Conservation (phyloP, 441 rosid genomes). For the Erysimum cheiri region DNA sequence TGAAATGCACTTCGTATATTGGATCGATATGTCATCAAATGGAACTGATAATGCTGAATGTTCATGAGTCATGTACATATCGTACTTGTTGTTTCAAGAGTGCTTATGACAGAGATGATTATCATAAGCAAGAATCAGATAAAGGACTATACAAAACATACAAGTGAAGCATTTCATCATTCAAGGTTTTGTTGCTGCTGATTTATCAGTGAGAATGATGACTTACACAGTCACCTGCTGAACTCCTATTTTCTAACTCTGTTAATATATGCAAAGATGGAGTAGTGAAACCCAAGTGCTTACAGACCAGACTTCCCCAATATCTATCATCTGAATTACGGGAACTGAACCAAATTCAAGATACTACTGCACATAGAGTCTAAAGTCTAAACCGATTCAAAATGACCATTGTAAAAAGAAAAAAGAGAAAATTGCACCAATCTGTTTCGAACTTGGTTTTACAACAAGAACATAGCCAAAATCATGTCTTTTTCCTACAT, state of each 20-base stretch:
- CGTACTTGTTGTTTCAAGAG: conserved; percentile 94
- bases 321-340: neutral
- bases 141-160: neutral
- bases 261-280: conserved; percentile 43
- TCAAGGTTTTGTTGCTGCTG: conserved; percentile 44
- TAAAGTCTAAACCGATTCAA: conserved; percentile 15
- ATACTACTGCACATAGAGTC: neutral
- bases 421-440: conserved; percentile 18
- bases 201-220: conserved; percentile 28
- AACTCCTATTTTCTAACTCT: conserved; percentile 64
- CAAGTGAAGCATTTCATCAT: neutral
- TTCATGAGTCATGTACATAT: conserved; percentile 40
- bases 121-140: conserved; percentile 18
- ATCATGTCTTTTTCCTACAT: conserved; percentile 39
- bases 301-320: conserved; percentile 94
- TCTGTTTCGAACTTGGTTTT: conserved; percentile 35
- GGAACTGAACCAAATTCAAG: neutral
- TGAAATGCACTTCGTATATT: conserved; percentile 67
- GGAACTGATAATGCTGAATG: neutral
- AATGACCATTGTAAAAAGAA: conserved; percentile 18
- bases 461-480: conserved; percentile 38
- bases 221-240: conserved; percentile 29
- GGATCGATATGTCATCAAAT: conserved; percentile 16
- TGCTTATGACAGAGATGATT: conserved; percentile 45
- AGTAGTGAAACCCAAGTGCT: conserved; percentile 41